Base-by-base conservation (phyloP, 441 rosid species). In the Pelargonium citronellum region DNA sequence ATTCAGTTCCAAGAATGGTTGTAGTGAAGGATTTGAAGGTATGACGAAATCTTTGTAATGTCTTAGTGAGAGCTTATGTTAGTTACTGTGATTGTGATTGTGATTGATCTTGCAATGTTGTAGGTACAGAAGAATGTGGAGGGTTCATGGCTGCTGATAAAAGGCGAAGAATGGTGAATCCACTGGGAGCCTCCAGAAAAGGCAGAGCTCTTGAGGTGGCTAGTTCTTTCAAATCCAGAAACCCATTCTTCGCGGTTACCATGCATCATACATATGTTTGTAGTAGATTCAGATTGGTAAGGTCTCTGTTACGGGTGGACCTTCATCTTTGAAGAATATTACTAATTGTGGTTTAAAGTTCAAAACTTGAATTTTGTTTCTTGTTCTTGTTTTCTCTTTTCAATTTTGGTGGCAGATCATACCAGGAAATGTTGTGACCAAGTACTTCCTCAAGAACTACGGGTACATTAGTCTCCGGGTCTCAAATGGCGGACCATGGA, bases 171-270 rank as follows among this genome's bases (percentile, higher is more conserved):
- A 39, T 39, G 43, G 8, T 39, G 64, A 10, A 5, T 3, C 37
- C 37, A n/a, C 6, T n/a, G 4, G 39, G 15, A 4, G 24, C 16
- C 64, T 11, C 37, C n/a, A 60, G 24, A 22, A 11, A 12, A 12
- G 24, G 64, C 24, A 61, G 64, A 61, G 64, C 39, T 22, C 37
- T 61, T 61, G 37, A 61, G 37, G 27, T 22, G 64, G 64, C 64
- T 22, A 6, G 15, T 24, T 22, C 37, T 61, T 61, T 61, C 64
- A 61, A 20, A 61, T 61, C 64, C 16, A 12, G 13, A 61, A 61
- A 61, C 39, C 64, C 64, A 22, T 61, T 3, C 12, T 61, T 61
- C 7, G 17, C 17, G 39, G 64, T 61, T 61, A 9, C 4, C 39
- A 61, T 61, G 64, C 39, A 24, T 22, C 64, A 15, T 22, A 0